Evolutionary conservation across 2,329 filamentous ascomycete species (phyloP), one percentile per base, ranked within the genome.

Genomic region (Penicillium italicum): DNA sequence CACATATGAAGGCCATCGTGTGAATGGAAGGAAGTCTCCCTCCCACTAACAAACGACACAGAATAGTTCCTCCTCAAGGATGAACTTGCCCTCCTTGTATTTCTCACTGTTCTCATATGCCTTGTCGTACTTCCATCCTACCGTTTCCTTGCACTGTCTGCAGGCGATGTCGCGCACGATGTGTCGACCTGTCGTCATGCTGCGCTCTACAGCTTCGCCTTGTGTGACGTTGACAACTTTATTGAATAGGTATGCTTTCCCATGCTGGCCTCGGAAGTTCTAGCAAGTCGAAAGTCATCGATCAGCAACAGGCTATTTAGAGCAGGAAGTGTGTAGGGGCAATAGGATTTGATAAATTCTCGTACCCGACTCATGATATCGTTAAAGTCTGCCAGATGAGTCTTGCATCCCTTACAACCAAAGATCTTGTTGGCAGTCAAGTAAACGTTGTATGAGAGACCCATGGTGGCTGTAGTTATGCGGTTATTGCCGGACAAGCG

Each of bases 111-210:
- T 76, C 78, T 99, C 94, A 73, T 89, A 97, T 1, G 94, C 94
- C 78, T 95, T 96, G 76, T 99, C 94, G 73, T 99, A 99, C 75
- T 96, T 97, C 94, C 94, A 99, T 34, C 94, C 94, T 50, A 99
- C 94, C 30, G 88, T 89, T 74, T 92, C 89, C 71, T 88, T 89
- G 82, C 94, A 99, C 75, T 96, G 90, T 56, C 88, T 84, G 79
- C 94, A 99, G 56, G 81, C 81, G 67, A 99, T 97, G 73, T 99
- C 94, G 56, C 94, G 87, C 45, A 99, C 94, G 54, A 97, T 82
- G 75, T 99, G 94, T 52, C 90, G 85, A 50, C 94, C 94, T 0
- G 94, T 99, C 14, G 94, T 99, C 94, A 99, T 99, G 78, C 89
- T 96, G 63, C 94, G 90, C 78, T 99, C 94, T 71, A 84, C 87